phyloP scores from a whole-genome alignment of 2,329 filamentous ascomycete species.

The Chrysosporium keratinophilum region DNA sequence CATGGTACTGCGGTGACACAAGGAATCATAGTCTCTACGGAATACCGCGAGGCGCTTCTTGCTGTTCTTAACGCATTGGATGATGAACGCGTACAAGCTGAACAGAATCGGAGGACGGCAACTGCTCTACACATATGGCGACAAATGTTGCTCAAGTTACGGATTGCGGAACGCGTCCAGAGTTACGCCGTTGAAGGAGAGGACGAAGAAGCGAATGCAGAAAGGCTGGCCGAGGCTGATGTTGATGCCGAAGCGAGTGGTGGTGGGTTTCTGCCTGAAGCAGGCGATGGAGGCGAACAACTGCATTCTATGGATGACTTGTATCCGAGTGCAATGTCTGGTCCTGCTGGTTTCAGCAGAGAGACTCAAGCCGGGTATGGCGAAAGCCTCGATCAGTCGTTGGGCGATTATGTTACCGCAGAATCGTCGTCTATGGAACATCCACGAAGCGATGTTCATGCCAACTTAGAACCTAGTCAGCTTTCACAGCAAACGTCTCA shows the following conservation, averaged over 20 bases:
- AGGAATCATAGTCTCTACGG: constrained; percentile 64
- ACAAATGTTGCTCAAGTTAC: constrained; percentile 51
- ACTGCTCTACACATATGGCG: constrained; percentile 49
- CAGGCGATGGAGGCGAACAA: constrained; percentile 17
- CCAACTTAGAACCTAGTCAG: background rate
- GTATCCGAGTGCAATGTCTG: background rate
- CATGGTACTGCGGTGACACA: constrained; percentile 74
- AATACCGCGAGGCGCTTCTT: constrained; percentile 61
- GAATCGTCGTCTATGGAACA: constrained; percentile 1
- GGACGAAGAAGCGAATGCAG: constrained; percentile 25
- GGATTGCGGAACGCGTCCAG: constrained; percentile 63
- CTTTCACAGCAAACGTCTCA: background rate
- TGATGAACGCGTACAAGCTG: constrained; percentile 54
- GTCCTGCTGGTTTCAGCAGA: background rate
- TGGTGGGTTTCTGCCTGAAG: constrained; percentile 34
- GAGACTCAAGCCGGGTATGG: background rate
- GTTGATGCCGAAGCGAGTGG: constrained; percentile 21
- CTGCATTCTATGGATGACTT: background rate
- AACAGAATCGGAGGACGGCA: constrained; percentile 44
- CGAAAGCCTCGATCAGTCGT: background rate
- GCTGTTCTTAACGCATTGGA: constrained; percentile 58
- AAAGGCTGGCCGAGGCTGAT: constrained; percentile 22
- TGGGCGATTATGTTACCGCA: constrained; percentile 18
- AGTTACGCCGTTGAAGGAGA: constrained; percentile 38
- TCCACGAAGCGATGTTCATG: constrained; percentile 1